Percentiles rank a stretch among this genome's conserved stretches.
These are phyloP conservation scores for Gardenia jasminoides DNA, from an alignment of 257 asterid species.

Conservation along the genomic window DNA sequence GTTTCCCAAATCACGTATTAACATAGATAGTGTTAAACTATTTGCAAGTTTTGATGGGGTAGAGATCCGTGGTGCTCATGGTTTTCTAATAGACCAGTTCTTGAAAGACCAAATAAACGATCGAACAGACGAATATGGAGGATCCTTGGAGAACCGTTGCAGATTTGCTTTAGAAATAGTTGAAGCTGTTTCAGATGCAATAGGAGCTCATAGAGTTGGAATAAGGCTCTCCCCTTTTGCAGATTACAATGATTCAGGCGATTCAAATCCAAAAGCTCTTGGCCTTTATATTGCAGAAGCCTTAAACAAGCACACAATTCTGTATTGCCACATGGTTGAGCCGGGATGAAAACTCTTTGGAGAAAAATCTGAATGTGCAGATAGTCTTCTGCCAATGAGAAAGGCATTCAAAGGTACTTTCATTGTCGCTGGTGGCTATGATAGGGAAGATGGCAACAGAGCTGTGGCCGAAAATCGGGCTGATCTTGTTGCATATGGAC, in stretches of 20 bases:
- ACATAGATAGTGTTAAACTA: too few species aligned
- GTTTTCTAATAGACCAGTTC: slow-evolving; percentile 27
- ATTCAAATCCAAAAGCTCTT: slow-evolving; percentile 29
- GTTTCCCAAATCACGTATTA: too few species aligned
- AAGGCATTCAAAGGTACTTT: too few species aligned
- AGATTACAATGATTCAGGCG: slow-evolving; percentile 10
- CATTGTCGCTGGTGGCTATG: too few species aligned
- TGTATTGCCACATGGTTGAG: slow-evolving; percentile 27
- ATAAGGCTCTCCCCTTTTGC: slow-evolving; percentile 22
- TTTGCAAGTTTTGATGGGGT: slow-evolving; percentile 27
- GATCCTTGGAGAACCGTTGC: slow-evolving; percentile 28
- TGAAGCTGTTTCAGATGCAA: slow-evolving; percentile 20
- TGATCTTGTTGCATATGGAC: too few species aligned
- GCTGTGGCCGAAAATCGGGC: too few species aligned
- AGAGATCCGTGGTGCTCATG: slow-evolving; percentile 31
- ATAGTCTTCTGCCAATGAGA: too few species aligned
- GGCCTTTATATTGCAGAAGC: slow-evolving; percentile 24
- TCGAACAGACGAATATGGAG: slow-evolving; percentile 29
- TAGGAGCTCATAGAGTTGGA: slow-evolving; percentile 29
- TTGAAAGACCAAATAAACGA: slow-evolving; percentile 28
- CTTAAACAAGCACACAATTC: slow-evolving; percentile 17
- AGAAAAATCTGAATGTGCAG: too few species aligned
- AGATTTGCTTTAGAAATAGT: slow-evolving; percentile 24
- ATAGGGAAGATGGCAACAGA: too few species aligned
- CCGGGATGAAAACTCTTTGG: slow-evolving; percentile 22